These are phyloP conservation scores for Podaxis rugospora DNA, from an alignment of 768 basidiomycete genomes.

Conservation along the genomic window DNA sequence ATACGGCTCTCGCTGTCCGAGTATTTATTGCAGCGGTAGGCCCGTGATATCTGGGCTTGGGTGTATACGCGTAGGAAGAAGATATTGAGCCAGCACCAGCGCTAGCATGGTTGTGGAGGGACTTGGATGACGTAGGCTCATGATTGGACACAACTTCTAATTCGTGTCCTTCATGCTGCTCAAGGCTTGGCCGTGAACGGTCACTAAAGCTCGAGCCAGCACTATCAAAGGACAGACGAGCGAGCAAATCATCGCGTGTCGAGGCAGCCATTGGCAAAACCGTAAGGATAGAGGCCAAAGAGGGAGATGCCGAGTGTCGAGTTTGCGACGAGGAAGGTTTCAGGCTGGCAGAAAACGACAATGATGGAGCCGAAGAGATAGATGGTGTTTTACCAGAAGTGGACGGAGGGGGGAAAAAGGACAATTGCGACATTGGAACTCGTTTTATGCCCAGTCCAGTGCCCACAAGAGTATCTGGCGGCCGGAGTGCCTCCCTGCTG, in stretches of 20 bases:
- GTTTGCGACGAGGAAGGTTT: constrained; percentile 14
- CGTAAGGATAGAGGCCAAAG: constrained; percentile 39
- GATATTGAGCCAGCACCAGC: constrained; percentile 12
- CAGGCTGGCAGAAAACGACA: constrained; percentile 12
- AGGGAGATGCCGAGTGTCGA: constrained; percentile 28
- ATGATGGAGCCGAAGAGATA: constrained; percentile 10
- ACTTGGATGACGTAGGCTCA: not conserved
- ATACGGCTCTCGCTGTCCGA: not conserved
- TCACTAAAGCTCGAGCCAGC: constrained; percentile 40
- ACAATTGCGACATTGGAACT: constrained; percentile 46
- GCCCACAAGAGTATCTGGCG: constrained; percentile 16
- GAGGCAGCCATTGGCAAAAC: constrained; percentile 48
- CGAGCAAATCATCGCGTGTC: constrained; percentile 51
- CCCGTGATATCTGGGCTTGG: constrained; percentile 17
- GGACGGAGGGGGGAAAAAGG: constrained; percentile 50
- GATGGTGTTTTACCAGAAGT: constrained; percentile 18
- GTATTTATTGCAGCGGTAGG: not conserved
- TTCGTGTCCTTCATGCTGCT: constrained; percentile 38
- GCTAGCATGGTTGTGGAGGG: not conserved
- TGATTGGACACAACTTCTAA: constrained; percentile 33
- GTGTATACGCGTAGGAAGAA: constrained; percentile 19
- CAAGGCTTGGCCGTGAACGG: constrained; percentile 25
- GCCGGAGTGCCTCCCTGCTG: constrained; percentile 3
- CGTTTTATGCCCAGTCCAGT: constrained; percentile 32
- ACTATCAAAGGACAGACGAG: constrained; percentile 52